phyloP scores from a whole-genome alignment of 208 protist species.

The Blastocrithidia nonstop region DNA sequence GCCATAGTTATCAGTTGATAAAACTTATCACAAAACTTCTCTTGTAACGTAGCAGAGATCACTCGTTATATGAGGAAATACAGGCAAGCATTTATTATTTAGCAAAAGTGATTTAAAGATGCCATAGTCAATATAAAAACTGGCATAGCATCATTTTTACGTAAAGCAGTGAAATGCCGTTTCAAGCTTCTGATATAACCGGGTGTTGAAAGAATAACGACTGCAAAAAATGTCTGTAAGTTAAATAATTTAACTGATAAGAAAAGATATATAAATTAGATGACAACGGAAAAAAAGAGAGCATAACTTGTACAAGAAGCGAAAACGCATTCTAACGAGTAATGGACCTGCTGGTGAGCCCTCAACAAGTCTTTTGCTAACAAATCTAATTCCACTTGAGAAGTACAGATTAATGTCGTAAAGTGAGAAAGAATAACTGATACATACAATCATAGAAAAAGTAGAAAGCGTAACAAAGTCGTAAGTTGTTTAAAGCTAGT shows the following conservation, averaged over 20 bases:
- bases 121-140: slow-evolving; percentile 25
- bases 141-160: slow-evolving; percentile 46
- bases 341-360: slow-evolving; percentile 25
- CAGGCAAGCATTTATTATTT: slow-evolving; percentile 50
- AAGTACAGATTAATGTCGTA: slow-evolving; percentile 7
- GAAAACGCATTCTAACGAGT: slow-evolving; percentile 27
- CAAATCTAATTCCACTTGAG: slow-evolving; percentile 27
- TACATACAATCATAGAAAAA: slow-evolving; percentile 15
- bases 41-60: too few relatives aligned
- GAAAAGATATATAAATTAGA: slow-evolving; percentile 38
- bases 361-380: slow-evolving; percentile 30
- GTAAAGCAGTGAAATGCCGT: slow-evolving; percentile 68
- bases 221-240: slow-evolving; percentile 44
- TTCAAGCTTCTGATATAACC: slow-evolving; percentile 56
- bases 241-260: slow-evolving; percentile 37
- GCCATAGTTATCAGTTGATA: too few relatives aligned
- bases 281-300: slow-evolving; percentile 33
- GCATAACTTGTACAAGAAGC: slow-evolving; percentile 42
- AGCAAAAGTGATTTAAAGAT: slow-evolving; percentile 50
- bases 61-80: slow-evolving; percentile 66
- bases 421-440: slow-evolving; percentile 9
- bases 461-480: slow-evolving; percentile 23
- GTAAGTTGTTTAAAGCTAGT: slow-evolving; percentile 7
- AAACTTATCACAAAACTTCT: too few relatives aligned
- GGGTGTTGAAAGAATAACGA: slow-evolving; percentile 42